Evolutionary conservation across 352 stramenopile genomes (phyloP), one percentile per base, ranked within the genome.

Genomic region (Pythium grandisporangium): DNA sequence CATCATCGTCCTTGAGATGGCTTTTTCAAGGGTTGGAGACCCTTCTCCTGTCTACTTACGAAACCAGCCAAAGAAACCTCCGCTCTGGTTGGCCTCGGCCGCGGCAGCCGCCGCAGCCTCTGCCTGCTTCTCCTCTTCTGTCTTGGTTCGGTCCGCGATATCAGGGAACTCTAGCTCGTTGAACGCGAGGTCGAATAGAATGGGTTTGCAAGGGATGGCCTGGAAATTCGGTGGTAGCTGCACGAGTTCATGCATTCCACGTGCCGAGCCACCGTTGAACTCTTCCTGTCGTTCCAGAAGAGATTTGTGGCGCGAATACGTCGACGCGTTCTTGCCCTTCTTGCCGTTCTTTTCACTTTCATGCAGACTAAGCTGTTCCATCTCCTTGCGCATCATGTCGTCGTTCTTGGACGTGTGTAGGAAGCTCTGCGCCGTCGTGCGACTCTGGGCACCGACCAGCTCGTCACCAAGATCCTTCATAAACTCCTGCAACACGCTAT

Each of bases 1-100:
- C n/a, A n/a, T n/a, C n/a, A n/a, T n/a, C n/a, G n/a, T n/a, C n/a
- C n/a, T n/a, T n/a, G n/a, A n/a, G n/a, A n/a, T n/a, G n/a, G n/a
- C n/a, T n/a, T n/a, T n/a, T n/a, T n/a, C n/a, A n/a, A n/a, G n/a
- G n/a, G n/a, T n/a, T n/a, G n/a, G n/a, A n/a, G n/a, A n/a, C n/a
- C n/a, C n/a, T n/a, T n/a, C n/a, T n/a, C n/a, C n/a, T n/a, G n/a
- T n/a, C 39, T 75, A 84, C 62, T 78, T 83, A 36, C 78, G 75
- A 57, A 92, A 87, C 78, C 78, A 92, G 23, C 75, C 75, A 32
- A 92, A 88, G 50, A 92, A 69, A 21, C 57, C 56, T n/a, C n/a
- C n/a, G 2, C 62, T 63, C 22, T 56, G 56, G 2, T 55, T 53
- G 13, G 55, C 37, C 37, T 70, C 66, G 6, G 43, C 52, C 16